These are phyloP conservation scores for Sporodiniella umbellata DNA, from an alignment of 371 early-diverging fungal genomes.

Conservation along the genomic window DNA sequence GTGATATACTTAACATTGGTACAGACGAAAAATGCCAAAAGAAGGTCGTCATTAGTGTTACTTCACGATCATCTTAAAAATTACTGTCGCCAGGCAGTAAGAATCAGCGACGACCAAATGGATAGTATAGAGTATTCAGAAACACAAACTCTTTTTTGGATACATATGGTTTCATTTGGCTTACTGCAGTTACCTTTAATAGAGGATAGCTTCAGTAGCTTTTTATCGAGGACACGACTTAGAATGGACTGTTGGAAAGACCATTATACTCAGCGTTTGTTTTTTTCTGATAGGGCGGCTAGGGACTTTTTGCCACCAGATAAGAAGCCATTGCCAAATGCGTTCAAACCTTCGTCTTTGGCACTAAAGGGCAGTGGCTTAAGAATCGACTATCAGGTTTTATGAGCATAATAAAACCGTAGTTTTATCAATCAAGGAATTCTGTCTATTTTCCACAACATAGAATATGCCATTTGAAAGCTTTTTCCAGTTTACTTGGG, in stretches of 20 bases:
- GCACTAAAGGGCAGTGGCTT: conserved; percentile 35
- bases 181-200: conserved; percentile 29
- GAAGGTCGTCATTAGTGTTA: neutral
- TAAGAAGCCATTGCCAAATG: conserved; percentile 38
- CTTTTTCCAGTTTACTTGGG: no score
- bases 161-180: conserved; percentile 39
- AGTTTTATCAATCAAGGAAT: no score
- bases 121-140: conserved; percentile 26
- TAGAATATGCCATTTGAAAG: no score
- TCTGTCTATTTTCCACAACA: no score
- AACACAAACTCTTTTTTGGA: conserved; percentile 40
- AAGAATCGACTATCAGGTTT: conserved; percentile 35
- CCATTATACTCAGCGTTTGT: conserved; percentile 30
- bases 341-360: conserved; percentile 38
- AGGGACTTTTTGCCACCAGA: conserved; percentile 36
- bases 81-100: neutral
- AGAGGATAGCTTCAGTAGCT: conserved; percentile 27
- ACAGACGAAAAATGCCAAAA: conserved; percentile 5
- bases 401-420: no score
- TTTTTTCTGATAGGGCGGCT: conserved; percentile 25
- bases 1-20: conserved; percentile 22
- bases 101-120: neutral
- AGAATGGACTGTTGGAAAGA: conserved; percentile 29
- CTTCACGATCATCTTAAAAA: neutral
- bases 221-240: conserved; percentile 22